Percentiles rank a stretch among this genome's conserved stretches.
Evolutionary conservation across 2,329 filamentous ascomycete species (phyloP).

Genomic region (Canariomyces notabilis): DNA sequence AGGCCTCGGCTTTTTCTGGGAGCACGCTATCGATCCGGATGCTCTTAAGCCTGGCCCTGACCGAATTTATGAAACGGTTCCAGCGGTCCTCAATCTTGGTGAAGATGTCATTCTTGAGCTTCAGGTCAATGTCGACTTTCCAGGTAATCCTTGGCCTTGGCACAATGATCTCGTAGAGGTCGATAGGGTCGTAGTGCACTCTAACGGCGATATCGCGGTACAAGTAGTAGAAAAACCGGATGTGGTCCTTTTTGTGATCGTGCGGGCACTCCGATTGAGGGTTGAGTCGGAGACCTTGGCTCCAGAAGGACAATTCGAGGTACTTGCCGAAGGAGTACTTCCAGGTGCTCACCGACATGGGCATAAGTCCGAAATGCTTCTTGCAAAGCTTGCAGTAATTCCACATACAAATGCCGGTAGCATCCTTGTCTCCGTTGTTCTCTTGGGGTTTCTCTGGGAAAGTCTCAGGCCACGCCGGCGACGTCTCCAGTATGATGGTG

Average conservation of each 20-base stretch:
- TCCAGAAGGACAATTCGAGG: conserved; percentile 96
- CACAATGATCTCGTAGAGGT: conserved; percentile 89
- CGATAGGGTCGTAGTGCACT: conserved; percentile 88
- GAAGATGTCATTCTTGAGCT: conserved; percentile 89
- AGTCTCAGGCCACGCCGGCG: conserved; percentile 40
- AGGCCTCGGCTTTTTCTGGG: conserved; percentile 78
- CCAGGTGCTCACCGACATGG: conserved; percentile 92
- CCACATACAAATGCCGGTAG: conserved; percentile 84
- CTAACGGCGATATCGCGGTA: conserved; percentile 72
- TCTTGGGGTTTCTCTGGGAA: conserved; percentile 54
- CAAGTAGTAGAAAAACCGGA: conserved; percentile 80
- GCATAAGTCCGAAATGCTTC: conserved; percentile 80
- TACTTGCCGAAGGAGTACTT: conserved; percentile 99
- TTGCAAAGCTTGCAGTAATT: conserved; percentile 90
- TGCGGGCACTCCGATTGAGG: conserved; percentile 73
- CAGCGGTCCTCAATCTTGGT: conserved; percentile 74
- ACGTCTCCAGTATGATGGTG: conserved; percentile 79
- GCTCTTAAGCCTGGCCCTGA: conserved; percentile 74
- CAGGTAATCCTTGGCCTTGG: conserved; percentile 87
- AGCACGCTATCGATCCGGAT: conserved; percentile 90
- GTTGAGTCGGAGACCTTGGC: conserved; percentile 69
- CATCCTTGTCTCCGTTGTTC: conserved; percentile 34
- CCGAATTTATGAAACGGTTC: conserved; percentile 80
- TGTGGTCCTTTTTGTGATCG: conserved; percentile 86
- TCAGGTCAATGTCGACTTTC: conserved; percentile 94